Conservation (phyloP, 768 basidiomycete species). For the Mycena metata region DNA sequence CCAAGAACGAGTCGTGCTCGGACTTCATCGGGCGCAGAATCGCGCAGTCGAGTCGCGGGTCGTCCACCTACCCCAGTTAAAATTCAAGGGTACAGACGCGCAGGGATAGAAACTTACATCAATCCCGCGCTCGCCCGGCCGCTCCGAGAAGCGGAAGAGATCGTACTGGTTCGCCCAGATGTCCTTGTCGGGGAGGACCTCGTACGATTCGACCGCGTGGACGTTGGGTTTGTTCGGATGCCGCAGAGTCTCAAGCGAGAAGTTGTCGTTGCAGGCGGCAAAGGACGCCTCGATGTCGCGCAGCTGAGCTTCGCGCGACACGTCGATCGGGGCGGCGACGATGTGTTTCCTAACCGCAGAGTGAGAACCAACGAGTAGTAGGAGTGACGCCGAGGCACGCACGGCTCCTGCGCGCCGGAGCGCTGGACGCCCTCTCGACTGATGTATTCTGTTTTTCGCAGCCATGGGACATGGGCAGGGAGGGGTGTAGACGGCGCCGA, state of each 20-base stretch:
- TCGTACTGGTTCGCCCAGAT: conserved; percentile 94
- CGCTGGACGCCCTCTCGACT: conserved; percentile 68
- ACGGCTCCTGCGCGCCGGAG: conserved; percentile 68
- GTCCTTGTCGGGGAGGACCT: conserved; percentile 85
- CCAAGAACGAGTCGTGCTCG: conserved; percentile 89
- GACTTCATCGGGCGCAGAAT: conserved; percentile 90
- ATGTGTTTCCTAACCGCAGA: conserved; percentile 59
- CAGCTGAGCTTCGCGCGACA: conserved; percentile 81
- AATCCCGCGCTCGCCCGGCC: conserved; percentile 81
- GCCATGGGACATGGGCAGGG: conserved; percentile 84
- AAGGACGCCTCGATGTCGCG: conserved; percentile 87
- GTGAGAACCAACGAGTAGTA: background rate
- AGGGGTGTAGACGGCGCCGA: conserved; percentile 60
- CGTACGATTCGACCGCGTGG: conserved; percentile 84
- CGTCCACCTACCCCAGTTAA: conserved; percentile 65
- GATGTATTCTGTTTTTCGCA: conserved; percentile 93
- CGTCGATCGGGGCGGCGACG: conserved; percentile 67
- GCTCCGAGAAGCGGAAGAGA: conserved; percentile 86
- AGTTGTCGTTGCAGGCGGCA: conserved; percentile 68
- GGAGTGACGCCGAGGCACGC: conserved; percentile 41
- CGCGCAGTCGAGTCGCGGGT: conserved; percentile 87
- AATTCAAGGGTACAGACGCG: background rate
- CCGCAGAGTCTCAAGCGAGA: conserved; percentile 68
- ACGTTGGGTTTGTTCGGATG: conserved; percentile 87
- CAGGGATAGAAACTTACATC: conserved; percentile 63